Evolutionary conservation across 1,284 basidiomycete genomes (phyloP).

Genomic region (Naganishia liquefaciens): DNA sequence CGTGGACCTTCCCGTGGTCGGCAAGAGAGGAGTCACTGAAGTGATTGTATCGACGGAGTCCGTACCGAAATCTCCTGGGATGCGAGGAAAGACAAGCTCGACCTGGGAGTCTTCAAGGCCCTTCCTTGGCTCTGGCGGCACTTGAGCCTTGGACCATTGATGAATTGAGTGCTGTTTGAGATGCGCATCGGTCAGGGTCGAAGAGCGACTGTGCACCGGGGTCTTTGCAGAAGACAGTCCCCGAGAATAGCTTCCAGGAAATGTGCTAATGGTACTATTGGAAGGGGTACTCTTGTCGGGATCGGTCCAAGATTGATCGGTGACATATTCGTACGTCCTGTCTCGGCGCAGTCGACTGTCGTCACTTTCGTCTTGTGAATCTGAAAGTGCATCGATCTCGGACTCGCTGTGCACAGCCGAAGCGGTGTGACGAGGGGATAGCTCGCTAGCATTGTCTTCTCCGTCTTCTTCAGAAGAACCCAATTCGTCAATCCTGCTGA

Average conservation of each 20-base stretch:
- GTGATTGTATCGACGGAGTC: conserved; percentile 15
- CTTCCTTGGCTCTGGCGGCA: neutral
- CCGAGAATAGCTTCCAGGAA: conserved; percentile 19
- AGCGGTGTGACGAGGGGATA: conserved; percentile 2
- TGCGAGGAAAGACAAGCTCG: conserved; percentile 20
- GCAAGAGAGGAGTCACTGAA: conserved; percentile 8
- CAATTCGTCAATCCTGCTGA: conserved; percentile 13
- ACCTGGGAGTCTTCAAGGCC: conserved; percentile 17
- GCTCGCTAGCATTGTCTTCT: neutral
- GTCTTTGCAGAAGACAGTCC: conserved; percentile 4
- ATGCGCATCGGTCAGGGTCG: conserved; percentile 6
- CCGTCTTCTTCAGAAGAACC: conserved; percentile 2
- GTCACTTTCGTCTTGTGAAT: conserved; percentile 13
- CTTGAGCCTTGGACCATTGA: neutral
- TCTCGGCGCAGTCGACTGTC: neutral
- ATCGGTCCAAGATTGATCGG: conserved; percentile 28
- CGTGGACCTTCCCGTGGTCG: neutral
- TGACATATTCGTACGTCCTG: conserved; percentile 21
- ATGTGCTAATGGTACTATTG: conserved; percentile 17
- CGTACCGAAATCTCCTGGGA: conserved; percentile 12
- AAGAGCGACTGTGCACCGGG: conserved; percentile 10
- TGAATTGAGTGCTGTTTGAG: conserved; percentile 9
- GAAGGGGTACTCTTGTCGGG: conserved; percentile 25
- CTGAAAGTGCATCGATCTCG: conserved; percentile 15
- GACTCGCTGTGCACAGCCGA: conserved; percentile 17